These are phyloP conservation scores for Pseudocercospora ulei DNA, from an alignment of 2,329 filamentous ascomycete species.

Conservation along the genomic window DNA sequence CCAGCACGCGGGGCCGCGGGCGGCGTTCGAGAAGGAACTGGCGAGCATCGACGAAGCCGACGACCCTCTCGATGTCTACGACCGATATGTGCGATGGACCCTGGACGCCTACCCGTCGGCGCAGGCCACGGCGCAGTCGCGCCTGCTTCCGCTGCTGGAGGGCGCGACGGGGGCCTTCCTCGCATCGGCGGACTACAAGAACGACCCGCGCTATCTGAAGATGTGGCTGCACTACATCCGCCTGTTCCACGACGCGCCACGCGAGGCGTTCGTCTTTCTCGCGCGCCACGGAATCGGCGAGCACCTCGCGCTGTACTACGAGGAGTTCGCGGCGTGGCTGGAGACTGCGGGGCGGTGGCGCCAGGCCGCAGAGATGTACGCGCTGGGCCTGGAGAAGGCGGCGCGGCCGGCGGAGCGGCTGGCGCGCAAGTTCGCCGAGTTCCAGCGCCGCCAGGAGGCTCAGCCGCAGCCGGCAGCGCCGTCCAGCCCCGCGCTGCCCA, in stretches of 20 bases:
- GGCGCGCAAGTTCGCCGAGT: conserved; percentile 82
- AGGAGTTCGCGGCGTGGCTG: conserved; percentile 90
- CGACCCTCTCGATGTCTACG: conserved; percentile 89
- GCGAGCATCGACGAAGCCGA: conserved; percentile 72
- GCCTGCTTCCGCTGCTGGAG: conserved; percentile 78
- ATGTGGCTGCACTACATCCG: conserved; percentile 91
- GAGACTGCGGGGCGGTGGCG: conserved; percentile 73
- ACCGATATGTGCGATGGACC: conserved; percentile 95
- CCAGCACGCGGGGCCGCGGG: conserved; percentile 66
- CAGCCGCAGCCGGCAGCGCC: conserved; percentile 58
- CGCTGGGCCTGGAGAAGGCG: conserved; percentile 77
- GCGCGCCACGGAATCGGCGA: conserved; percentile 83
- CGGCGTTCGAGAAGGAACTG: conserved; percentile 79
- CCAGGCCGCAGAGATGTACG: conserved; percentile 90
- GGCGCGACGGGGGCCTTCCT: conserved; percentile 86
- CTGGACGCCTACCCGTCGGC: conserved; percentile 89
- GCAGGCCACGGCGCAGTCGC: conserved; percentile 84
- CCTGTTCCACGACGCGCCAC: conserved; percentile 83
- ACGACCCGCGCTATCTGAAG: conserved; percentile 86
- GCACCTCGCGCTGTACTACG: conserved; percentile 80
- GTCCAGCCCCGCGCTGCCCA: conserved; percentile 76
- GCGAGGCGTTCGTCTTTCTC: conserved; percentile 85
- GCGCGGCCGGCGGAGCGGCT: conserved; percentile 73
- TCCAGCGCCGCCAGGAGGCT: conserved; percentile 67
- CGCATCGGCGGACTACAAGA: conserved; percentile 77